phyloP scores from a whole-genome alignment of 805 yeast species.

The Jamesozyma lodderae region DNA sequence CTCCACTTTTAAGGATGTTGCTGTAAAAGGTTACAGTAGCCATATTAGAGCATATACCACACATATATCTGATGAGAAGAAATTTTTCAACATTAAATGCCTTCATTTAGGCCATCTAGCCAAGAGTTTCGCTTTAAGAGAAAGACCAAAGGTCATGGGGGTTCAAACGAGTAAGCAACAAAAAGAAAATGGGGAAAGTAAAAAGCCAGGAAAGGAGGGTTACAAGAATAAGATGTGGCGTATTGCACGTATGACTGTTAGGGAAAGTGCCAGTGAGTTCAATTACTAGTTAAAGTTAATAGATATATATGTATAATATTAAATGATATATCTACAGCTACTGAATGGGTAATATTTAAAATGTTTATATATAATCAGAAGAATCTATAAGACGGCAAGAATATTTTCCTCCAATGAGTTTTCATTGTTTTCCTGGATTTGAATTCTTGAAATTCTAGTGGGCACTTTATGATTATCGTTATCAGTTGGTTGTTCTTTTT shows the following conservation, averaged over 20 bases:
- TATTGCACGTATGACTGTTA: slow-evolving; percentile 61
- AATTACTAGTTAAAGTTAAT: slow-evolving; percentile 34
- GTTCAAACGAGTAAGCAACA: slow-evolving; percentile 22
- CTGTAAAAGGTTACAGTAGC: slow-evolving; percentile 75
- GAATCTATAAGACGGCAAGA: slow-evolving; percentile 19
- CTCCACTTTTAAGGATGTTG: slow-evolving; percentile 46
- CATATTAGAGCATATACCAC: slow-evolving; percentile 95
- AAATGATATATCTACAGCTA: not conserved
- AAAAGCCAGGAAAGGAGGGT: slow-evolving; percentile 48
- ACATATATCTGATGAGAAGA: slow-evolving; percentile 73
- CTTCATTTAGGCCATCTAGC: slow-evolving; percentile 95
- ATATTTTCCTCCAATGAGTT: slow-evolving; percentile 24
- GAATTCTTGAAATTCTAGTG: slow-evolving; percentile 18
- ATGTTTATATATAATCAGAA: too few species aligned
- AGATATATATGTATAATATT: not conserved
- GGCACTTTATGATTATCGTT: not conserved
- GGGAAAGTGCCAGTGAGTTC: slow-evolving; percentile 61
- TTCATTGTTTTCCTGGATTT: slow-evolving; percentile 14
- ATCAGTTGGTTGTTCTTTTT: not conserved
- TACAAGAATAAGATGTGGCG: slow-evolving; percentile 66
- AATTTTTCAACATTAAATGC: slow-evolving; percentile 67
- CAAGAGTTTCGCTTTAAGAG: slow-evolving; percentile 88
- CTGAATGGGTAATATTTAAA: too few species aligned
- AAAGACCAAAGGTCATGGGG: slow-evolving; percentile 80
- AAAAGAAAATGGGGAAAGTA: slow-evolving; percentile 29